Percentiles rank a stretch among this genome's conserved stretches.
phyloP scores from a whole-genome alignment of 202 grass and related monocot species.

The Alloteropsis angusta region DNA sequence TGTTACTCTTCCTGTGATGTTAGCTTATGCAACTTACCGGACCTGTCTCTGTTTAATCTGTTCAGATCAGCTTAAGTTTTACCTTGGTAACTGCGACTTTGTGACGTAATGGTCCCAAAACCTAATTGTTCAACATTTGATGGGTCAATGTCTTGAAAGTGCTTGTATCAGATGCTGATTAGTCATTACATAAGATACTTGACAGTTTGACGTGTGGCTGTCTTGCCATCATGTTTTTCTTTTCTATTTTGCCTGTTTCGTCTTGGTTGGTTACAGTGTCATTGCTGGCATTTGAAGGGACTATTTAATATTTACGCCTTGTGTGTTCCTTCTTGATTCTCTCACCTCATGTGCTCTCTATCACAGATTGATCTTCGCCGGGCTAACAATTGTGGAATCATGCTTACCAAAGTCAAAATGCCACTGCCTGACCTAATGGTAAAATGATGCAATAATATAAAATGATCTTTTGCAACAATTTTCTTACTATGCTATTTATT shows the following conservation, averaged over 20 bases:
- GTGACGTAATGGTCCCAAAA: background rate
- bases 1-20: background rate
- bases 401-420: constrained; percentile 99
- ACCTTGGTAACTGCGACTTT: background rate
- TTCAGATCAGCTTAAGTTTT: background rate
- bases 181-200: background rate
- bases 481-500: constrained; percentile 2
- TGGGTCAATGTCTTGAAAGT: constrained; percentile 17
- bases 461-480: background rate
- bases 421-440: constrained; percentile 89
- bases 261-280: constrained; percentile 17
- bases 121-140: background rate
- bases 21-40: background rate
- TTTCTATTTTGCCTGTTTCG: background rate
- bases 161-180: background rate
- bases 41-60: background rate
- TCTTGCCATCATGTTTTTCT: background rate
- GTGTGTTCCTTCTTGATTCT: background rate
- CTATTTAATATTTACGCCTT: constrained; percentile 13
- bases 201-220: constrained; percentile 1
- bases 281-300: background rate
- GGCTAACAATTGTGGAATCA: constrained; percentile 98
- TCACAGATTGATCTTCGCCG: constrained; percentile 91
- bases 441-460: constrained; percentile 2
- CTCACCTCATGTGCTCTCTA: constrained; percentile 21